A percentile compares a stretch with the other conserved stretches of the same genome.
Evolutionary conservation across 768 basidiomycete genomes (phyloP).

Genomic region (Favolaschia claudopus): DNA sequence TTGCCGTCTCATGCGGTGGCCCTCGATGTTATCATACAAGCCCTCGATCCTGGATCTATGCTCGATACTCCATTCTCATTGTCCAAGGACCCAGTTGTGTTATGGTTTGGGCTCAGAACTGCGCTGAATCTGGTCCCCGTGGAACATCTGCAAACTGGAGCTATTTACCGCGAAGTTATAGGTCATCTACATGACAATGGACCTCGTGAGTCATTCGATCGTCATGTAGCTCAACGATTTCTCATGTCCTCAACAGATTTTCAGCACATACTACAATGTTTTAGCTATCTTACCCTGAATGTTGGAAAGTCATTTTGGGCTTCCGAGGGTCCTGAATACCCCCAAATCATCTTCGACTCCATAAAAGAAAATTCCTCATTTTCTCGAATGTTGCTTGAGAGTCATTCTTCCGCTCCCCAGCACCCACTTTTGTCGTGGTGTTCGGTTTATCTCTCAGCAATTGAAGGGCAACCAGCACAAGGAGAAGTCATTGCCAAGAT

Average conservation of each 20-base stretch:
- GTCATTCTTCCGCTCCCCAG: slow-evolving; percentile 38
- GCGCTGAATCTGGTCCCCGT: slow-evolving; percentile 64
- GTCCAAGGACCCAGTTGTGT: slow-evolving; percentile 45
- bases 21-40: slow-evolving; percentile 47
- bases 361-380: slow-evolving; percentile 81
- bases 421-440: slow-evolving; percentile 67
- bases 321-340: slow-evolving; percentile 73
- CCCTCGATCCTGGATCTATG: slow-evolving; percentile 32
- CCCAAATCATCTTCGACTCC: slow-evolving; percentile 80
- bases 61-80: slow-evolving; percentile 35
- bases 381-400: slow-evolving; percentile 49
- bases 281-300: slow-evolving; percentile 66
- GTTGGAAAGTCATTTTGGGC: slow-evolving; percentile 69
- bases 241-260: slow-evolving; percentile 51
- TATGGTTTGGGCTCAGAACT: slow-evolving; percentile 59
- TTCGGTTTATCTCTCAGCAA: slow-evolving; percentile 64
- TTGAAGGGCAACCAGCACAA: slow-evolving; percentile 56
- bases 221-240: slow-evolving; percentile 32
- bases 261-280: slow-evolving; percentile 60
- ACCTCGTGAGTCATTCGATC: slow-evolving; percentile 56
- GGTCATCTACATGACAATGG: slow-evolving; percentile 68
- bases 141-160: slow-evolving; percentile 30
- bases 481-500: slow-evolving; percentile 77
- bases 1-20: slow-evolving; percentile 53
- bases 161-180: slow-evolving; percentile 52